phyloP scores from a whole-genome alignment of 139 green algal genomes.

The Chlamydomonas eustigma region DNA sequence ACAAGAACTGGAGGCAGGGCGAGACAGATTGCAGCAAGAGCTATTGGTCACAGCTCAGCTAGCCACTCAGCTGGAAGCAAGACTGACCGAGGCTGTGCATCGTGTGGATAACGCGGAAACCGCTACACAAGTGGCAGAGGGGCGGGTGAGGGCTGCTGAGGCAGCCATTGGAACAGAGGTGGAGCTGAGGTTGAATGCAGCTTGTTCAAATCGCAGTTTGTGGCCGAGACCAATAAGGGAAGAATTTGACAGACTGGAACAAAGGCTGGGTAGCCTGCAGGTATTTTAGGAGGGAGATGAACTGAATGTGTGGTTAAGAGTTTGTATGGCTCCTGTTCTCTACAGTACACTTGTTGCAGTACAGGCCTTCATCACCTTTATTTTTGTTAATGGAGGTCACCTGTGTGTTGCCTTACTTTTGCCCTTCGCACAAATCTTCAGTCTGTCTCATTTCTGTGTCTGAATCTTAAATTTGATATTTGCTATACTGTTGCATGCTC shows the following conservation, averaged over 20 bases:
- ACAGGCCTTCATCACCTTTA: neutral
- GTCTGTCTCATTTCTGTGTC: too few relatives aligned
- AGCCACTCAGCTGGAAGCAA: constrained; percentile 38
- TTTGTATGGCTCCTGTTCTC: too few relatives aligned
- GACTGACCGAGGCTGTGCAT: constrained; percentile 23
- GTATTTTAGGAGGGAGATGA: too few relatives aligned
- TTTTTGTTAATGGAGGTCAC: neutral
- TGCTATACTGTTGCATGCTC: too few relatives aligned
- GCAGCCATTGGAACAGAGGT: constrained; percentile 33
- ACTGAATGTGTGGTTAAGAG: too few relatives aligned
- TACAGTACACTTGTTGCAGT: neutral
- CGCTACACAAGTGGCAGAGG: constrained; percentile 17
- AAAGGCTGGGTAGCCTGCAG: constrained; percentile 1
- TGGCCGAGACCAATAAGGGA: constrained; percentile 48
- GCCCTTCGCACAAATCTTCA: too few relatives aligned
- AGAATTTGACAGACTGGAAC: constrained; percentile 23
- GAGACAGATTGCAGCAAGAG: constrained; percentile 43
- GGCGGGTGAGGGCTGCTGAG: constrained; percentile 29
- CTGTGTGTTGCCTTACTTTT: neutral
- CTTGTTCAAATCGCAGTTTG: constrained; percentile 26
- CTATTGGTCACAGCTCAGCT: constrained; percentile 42
- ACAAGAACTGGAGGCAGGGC: constrained; percentile 33
- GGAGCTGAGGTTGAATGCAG: constrained; percentile 30
- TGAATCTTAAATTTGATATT: too few relatives aligned
- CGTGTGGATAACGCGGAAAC: constrained; percentile 24